These are phyloP conservation scores for Claviceps maximensis DNA, from an alignment of 2,329 filamentous ascomycete species.

Conservation along the genomic window DNA sequence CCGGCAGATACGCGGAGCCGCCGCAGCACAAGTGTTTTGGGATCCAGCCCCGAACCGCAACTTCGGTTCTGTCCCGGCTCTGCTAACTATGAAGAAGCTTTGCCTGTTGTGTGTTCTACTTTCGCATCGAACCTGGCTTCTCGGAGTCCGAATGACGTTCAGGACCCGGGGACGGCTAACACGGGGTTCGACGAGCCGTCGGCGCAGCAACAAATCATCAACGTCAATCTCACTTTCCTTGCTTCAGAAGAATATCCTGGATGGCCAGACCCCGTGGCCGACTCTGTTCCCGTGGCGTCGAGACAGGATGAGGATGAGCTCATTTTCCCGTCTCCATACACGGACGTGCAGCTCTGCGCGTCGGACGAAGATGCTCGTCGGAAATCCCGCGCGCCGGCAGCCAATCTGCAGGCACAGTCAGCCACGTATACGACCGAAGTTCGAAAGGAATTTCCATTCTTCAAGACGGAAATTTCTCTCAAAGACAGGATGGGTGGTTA, in stretches of 20 bases:
- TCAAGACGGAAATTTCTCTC: neutral
- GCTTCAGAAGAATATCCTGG: neutral
- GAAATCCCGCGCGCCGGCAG: no score
- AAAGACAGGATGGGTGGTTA: neutral
- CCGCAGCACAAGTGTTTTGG: neutral
- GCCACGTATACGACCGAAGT: neutral
- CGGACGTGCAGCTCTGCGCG: neutral
- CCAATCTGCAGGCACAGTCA: neutral
- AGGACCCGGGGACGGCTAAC: neutral
- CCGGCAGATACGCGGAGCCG: neutral
- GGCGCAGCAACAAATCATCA: neutral
- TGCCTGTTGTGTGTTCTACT: neutral
- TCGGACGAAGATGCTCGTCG: neutral
- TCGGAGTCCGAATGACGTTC: neutral
- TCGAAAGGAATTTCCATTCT: neutral
- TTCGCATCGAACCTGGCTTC: neutral
- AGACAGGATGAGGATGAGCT: neutral
- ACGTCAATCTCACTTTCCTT: neutral
- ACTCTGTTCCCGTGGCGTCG: neutral
- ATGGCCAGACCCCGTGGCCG: neutral
- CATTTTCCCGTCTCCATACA: neutral
- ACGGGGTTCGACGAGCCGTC: neutral
- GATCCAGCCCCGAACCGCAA: neutral
- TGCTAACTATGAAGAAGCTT: neutral
- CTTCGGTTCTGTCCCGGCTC: no score